Conservation (phyloP, 2,329 filamentous ascomycete genomes). For the Pleomassaria siparia region DNA sequence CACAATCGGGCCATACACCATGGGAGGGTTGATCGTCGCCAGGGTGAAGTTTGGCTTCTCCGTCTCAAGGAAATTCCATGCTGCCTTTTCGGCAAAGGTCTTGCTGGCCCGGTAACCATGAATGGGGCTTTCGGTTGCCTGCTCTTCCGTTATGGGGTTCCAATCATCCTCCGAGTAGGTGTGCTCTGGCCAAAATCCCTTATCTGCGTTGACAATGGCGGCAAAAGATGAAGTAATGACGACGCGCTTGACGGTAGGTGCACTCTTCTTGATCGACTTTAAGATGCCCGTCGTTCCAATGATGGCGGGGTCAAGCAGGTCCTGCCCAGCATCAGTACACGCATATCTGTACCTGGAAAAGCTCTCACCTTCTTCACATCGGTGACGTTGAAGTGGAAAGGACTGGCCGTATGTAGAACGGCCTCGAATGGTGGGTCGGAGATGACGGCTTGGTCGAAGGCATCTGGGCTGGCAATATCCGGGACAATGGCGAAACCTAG, state of each 20-base stretch:
- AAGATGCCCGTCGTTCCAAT: constrained; percentile 66
- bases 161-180: constrained; percentile 58
- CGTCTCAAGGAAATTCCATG: constrained; percentile 56
- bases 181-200: constrained; percentile 53
- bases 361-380: constrained; percentile 62
- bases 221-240: constrained; percentile 71
- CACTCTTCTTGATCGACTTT: constrained; percentile 61
- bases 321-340: constrained; percentile 22
- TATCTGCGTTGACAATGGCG: constrained; percentile 60
- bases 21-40: constrained; percentile 53
- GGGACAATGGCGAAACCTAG: constrained; percentile 68
- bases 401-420: constrained; percentile 56
- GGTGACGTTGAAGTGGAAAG: constrained; percentile 74
- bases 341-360: neutral
- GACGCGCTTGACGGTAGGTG: constrained; percentile 70
- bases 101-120: constrained; percentile 59
- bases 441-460: constrained; percentile 64
- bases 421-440: constrained; percentile 68
- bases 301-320: constrained; percentile 62
- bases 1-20: constrained; percentile 54
- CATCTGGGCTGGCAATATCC: constrained; percentile 69
- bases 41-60: constrained; percentile 55
- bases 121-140: constrained; percentile 48
- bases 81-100: constrained; percentile 61
- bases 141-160: constrained; percentile 58